Evolutionary conservation across 2,329 filamentous ascomycete species (phyloP).

Genomic region (Alternaria sp.): DNA sequence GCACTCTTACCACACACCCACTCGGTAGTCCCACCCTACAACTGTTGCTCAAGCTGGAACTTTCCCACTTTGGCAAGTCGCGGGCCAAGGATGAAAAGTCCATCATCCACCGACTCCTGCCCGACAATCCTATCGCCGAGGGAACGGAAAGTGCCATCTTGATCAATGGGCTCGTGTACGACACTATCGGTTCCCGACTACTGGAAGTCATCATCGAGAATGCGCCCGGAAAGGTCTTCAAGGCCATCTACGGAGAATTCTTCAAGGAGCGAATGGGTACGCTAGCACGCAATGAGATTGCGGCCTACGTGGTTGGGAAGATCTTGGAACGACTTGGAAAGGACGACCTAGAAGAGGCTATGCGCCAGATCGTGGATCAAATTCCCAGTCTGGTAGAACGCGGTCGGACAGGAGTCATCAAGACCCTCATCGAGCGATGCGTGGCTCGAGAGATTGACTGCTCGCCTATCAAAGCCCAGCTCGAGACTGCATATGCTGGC

Average conservation of each 20-base stretch:
- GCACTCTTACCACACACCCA: constrained; percentile 85
- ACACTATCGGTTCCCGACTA: constrained; percentile 87
- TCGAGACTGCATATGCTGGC: constrained; percentile 66
- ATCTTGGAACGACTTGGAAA: constrained; percentile 85
- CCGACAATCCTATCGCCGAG: constrained; percentile 79
- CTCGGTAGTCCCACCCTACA: constrained; percentile 95
- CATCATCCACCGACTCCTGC: constrained; percentile 79
- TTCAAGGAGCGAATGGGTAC: constrained; percentile 82
- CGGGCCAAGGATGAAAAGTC: constrained; percentile 71
- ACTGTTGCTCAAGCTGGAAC: constrained; percentile 85
- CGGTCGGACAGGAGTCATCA: constrained; percentile 80
- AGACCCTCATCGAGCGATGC: constrained; percentile 84
- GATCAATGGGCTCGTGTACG: constrained; percentile 87
- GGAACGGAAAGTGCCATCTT: constrained; percentile 79
- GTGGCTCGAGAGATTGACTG: constrained; percentile 70
- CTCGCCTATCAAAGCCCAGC: constrained; percentile 62
- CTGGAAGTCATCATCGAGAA: constrained; percentile 85
- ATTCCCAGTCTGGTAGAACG: constrained; percentile 77
- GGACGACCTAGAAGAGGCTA: constrained; percentile 80
- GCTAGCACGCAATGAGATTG: constrained; percentile 87
- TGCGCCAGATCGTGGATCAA: constrained; percentile 76
- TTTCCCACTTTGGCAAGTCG: constrained; percentile 75
- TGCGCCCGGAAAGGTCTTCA: constrained; percentile 89
- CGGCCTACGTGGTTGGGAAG: constrained; percentile 84
- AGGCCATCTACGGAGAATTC: constrained; percentile 80